Base-by-base conservation (phyloP, 208 protist genomes). In the Trypanosoma grayi region DNA sequence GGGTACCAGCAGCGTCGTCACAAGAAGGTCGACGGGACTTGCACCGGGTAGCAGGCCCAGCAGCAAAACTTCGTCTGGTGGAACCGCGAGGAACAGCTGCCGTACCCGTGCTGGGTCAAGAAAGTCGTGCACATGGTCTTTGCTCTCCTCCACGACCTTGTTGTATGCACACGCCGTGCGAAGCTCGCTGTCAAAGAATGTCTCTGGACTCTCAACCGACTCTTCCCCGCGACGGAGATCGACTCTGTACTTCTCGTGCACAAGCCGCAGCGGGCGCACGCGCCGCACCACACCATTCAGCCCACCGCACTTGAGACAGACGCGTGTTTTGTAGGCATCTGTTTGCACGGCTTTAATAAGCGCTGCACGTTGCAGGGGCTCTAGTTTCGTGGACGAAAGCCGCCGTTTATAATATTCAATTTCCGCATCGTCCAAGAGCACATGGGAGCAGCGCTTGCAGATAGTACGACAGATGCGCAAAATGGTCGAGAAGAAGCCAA, bases 401-500 rank as follows among this genome's bases (percentile, higher is more conserved):
- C 75, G 65, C 9, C 74, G 75, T 25, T 73, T 61, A 68, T 92
- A 93, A 55, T 85, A 90, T 8, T 58, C 75, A 63, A 83, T 81
- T 60, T 93, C 85, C 13, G 84, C 76, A 1, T 87, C 79, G 25
- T 78, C 75, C 9, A 99, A 71, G 60, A 99, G 73, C 14, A 99
- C 80, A 20, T 87, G 76, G 7, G 81, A 83, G 75, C 96, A 99
- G 16, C 66, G 73, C 83, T 99, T 99, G 84, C 99, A 99, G 51
- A 99, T 98, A 30, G 83, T 90, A 37, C 98, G 90, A 24, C 99
- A 90, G 10, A 99, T 93, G 16, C 85, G 75, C 31, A 99, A 47
- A 41, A 99, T 96, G 11, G 76, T 69, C 30, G 90, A 77, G 45
- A 99, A 94, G 68, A 98, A 99, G 28, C 98, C 99, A 27, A 98